Evolutionary conservation across 345 rosid species (phyloP), one percentile per base, ranked within the genome.

Genomic region (Camelina neglecta): DNA sequence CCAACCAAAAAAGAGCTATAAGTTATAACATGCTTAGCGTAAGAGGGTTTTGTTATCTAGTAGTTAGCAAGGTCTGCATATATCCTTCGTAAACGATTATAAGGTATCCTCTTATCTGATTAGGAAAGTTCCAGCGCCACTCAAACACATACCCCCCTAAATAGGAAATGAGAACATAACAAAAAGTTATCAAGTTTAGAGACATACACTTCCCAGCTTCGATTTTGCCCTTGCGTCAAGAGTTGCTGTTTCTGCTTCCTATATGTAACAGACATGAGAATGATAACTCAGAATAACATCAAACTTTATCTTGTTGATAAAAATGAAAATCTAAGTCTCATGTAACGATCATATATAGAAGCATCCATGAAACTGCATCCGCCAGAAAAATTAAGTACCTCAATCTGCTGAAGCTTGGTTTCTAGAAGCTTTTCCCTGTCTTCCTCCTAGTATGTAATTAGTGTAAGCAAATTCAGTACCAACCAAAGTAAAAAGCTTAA

Each of bases 231-330:
- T 84, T 71, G 97, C 97, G 80, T 92, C 99, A 78, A 95, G 85
- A 36, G 92, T 90, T 72, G 99, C 94, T 71, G 88, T 83, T 84
- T 92, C 97, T 74, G 89, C 88, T 80, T 95, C 99, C 99, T 92
- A 82, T 79, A 81, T 12, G 29, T 23, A 60, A 69, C 50, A 63
- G 49, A 48, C 39, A 81, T 6, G 44, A 77, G 56, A 76, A 51
- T 62, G 57, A 54, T 53, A 67, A 36, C 67, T 60, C 70, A 67
- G 65, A 18, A 77, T 70, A 62, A 51, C 11, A 50, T 59, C 39
- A 70, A 75, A 13, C 13, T 69, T 6, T 45, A 24, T 67, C 42
- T 13, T 56, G 26, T 72, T 68, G 56, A 59, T 73, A 47, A 61
- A 65, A 74, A 63, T 15, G 13, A 74, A 65, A 36, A 51, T 8